phyloP scores from a whole-genome alignment of 1,284 basidiomycete species.

The Malassezia dermatis region DNA sequence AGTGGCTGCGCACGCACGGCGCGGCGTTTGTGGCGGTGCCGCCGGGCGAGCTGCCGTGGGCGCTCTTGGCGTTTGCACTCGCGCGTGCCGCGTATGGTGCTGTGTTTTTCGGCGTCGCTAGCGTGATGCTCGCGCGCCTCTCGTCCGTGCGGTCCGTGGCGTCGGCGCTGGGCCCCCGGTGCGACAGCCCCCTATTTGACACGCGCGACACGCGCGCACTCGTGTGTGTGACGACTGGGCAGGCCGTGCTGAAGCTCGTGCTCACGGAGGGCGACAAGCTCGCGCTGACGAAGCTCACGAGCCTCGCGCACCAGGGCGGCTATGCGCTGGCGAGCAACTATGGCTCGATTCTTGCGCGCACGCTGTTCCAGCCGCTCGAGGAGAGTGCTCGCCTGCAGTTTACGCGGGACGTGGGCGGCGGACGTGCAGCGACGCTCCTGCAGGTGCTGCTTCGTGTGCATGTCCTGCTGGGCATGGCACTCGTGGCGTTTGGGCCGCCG shows the following conservation, averaged over 20 bases:
- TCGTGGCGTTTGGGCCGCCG: slow-evolving; percentile 31
- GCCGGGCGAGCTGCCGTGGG: slow-evolving; percentile 4
- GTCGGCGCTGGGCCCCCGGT: background rate
- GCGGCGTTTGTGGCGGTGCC: slow-evolving; percentile 11
- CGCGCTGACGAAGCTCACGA: slow-evolving; percentile 33
- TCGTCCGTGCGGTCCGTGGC: background rate
- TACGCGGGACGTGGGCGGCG: background rate
- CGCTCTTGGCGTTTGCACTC: slow-evolving; percentile 34
- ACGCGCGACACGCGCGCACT: slow-evolving; percentile 46
- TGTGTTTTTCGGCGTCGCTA: background rate
- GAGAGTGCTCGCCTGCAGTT: slow-evolving; percentile 37
- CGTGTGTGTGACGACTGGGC: slow-evolving; percentile 67
- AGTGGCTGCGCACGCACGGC: background rate
- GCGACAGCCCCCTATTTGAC: background rate
- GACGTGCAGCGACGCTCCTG: slow-evolving; percentile 16
- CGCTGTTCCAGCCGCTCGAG: slow-evolving; percentile 45
- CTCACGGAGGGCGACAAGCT: slow-evolving; percentile 92
- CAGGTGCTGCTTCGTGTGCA: slow-evolving; percentile 25
- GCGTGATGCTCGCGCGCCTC: background rate
- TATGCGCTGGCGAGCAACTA: slow-evolving; percentile 46
- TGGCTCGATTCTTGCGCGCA: slow-evolving; percentile 37
- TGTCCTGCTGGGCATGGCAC: slow-evolving; percentile 21
- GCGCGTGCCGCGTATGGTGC: slow-evolving; percentile 32
- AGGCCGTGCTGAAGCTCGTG: slow-evolving; percentile 82
- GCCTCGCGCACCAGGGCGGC: slow-evolving; percentile 41